A percentile compares a stretch with the other conserved stretches of the same genome.
phyloP scores from a whole-genome alignment of 2,329 filamentous ascomycete species.

The Coleophoma crateriformis region DNA sequence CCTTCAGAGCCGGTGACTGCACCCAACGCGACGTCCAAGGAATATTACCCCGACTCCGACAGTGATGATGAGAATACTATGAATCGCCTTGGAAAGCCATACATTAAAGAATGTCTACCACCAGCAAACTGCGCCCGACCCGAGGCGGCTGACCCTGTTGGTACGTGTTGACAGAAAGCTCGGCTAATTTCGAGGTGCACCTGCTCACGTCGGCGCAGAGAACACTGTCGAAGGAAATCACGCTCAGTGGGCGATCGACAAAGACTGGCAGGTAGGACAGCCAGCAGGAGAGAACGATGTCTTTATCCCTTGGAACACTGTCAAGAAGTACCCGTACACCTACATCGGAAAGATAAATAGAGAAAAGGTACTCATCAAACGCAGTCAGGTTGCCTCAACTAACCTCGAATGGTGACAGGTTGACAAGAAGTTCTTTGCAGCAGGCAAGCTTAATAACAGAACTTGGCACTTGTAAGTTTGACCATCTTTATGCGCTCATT shows the following conservation, averaged over 20 bases:
- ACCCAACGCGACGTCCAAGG: too few species aligned
- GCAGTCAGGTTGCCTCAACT: constrained; percentile 3
- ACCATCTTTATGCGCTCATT: background rate
- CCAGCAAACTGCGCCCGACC: too few species aligned
- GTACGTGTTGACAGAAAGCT: background rate
- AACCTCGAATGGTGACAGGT: constrained; percentile 8
- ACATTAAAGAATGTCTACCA: too few species aligned
- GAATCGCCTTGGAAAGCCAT: too few species aligned
- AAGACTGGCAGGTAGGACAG: constrained; percentile 12
- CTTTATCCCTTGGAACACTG: constrained; percentile 46
- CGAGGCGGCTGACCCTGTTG: too few species aligned
- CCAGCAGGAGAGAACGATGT: constrained; percentile 18
- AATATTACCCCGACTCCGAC: too few species aligned
- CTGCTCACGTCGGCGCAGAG: background rate
- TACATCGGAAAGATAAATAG: constrained; percentile 51
- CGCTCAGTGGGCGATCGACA: too few species aligned
- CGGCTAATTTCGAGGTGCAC: background rate
- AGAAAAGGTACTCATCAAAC: constrained; percentile 35
- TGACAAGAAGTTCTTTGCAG: constrained; percentile 43
- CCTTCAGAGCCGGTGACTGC: too few species aligned
- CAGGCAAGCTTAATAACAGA: constrained; percentile 50
- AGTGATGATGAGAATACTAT: too few species aligned
- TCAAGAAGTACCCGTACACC: constrained; percentile 52
- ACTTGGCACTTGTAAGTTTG: constrained; percentile 54
- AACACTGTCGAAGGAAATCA: too few species aligned